Evolutionary conservation across 2,329 filamentous ascomycete genomes (phyloP), one percentile per base, ranked within the genome.

Genomic region (Chalaropsis ovoidea): DNA sequence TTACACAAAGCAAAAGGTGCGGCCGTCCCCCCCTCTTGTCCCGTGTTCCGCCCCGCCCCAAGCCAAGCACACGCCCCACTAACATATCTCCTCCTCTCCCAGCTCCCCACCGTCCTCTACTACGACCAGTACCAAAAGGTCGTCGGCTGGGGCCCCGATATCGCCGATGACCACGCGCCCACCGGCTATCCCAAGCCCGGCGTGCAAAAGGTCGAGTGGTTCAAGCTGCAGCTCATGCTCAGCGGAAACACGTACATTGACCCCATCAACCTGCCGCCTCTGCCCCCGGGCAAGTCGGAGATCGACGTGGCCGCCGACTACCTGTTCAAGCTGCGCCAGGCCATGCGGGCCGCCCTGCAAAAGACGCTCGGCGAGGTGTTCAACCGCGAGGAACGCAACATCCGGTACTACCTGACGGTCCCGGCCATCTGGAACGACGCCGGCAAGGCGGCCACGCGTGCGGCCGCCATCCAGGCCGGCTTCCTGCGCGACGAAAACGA

Each of bases 91-190:
- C n/a, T n/a, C 31, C 56, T 22, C 35, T n/a, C 31, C 35, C 72
- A 95, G 94, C 97, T 99, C 71, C 94, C 94, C 17, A 97, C 94
- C 15, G 94, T 99, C n/a, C 84, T 99, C 68, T 99, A 99, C 80
- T 99, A 99, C 75, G 94, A 99, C 74, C 93, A 97, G 77, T 96
- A 96, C 76, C 94, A 99, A 74, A 96, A 97, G 77, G 94, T 99
- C 61, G 94, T 97, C n/a, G 94, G 94, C 71, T 99, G 94, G 94
- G 94, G 94, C 69, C 92, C 93, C 66, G 94, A 99, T 80, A 97
- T 97, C 72, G 90, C 94, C 68, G 93, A 97, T 77, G 94, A 94
- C 69, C 83, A 97, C 70, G 93, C 94, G 64, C 94, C 94, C 39
- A 97, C 94, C 49, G 94, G 94, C 69, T 97, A 97, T 76, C 94